Conservation (phyloP, 257 asterid species). For the Scutellaria barbata region DNA sequence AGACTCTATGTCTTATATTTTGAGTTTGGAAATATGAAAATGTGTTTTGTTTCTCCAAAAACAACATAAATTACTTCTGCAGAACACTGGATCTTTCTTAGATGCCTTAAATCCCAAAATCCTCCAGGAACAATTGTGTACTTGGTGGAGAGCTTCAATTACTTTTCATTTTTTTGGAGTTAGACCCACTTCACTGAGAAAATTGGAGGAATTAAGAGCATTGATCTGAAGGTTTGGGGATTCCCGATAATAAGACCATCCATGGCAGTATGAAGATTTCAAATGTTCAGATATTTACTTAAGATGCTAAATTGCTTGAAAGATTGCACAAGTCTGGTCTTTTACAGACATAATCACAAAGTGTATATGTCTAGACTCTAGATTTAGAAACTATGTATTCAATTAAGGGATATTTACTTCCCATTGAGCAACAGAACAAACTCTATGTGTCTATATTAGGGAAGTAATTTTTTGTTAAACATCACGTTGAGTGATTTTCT, state of each 20-base stretch:
- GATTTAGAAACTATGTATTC: neutral
- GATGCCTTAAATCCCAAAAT: neutral
- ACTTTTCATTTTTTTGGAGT: neutral
- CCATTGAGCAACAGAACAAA: neutral
- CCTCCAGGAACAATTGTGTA: neutral
- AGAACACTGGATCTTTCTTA: neutral
- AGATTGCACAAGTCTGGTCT: neutral
- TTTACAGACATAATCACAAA: neutral
- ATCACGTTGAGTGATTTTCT: neutral
- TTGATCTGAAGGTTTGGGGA: slow-evolving; percentile 13
- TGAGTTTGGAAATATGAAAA: neutral
- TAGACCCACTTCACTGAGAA: neutral
- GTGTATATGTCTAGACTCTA: slow-evolving; percentile 7
- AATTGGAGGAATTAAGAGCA: neutral
- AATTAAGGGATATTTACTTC: neutral
- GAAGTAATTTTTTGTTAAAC: slow-evolving; percentile 6
- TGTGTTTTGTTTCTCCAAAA: slow-evolving; percentile 8
- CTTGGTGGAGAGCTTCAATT: neutral
- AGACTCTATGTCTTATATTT: slow-evolving; percentile 14
- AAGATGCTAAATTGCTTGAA: slow-evolving; percentile 12
- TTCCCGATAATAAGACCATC: neutral
- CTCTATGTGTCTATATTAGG: slow-evolving; percentile 9
- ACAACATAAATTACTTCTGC: slow-evolving; percentile 1
- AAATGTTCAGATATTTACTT: slow-evolving; percentile 7
- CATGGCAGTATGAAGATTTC: slow-evolving; percentile 1